A percentile compares a stretch with the other conserved stretches of the same genome.
Conservation (phyloP, 2,329 filamentous ascomycete species). For the Aspergillus ochraceoroseus region DNA sequence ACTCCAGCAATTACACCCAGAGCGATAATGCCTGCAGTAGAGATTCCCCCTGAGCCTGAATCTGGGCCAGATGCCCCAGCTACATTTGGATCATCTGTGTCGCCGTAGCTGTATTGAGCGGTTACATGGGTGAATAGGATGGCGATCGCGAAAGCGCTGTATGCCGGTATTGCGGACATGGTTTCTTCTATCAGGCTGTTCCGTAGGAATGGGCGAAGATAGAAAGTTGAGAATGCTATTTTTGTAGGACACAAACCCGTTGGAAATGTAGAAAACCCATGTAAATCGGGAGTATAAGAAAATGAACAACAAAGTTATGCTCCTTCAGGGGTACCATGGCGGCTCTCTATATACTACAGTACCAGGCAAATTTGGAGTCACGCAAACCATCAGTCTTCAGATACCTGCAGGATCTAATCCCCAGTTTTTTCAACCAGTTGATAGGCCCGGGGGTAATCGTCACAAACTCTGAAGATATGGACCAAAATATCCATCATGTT, state of each 20-base stretch:
- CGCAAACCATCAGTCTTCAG: constrained; percentile 9
- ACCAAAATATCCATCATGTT: not conserved
- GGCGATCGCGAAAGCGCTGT: constrained; percentile 2
- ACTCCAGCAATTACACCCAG: constrained; percentile 21
- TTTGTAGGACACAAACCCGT: too few species aligned
- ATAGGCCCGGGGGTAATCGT: constrained; percentile 8
- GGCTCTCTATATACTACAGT: constrained; percentile 7
- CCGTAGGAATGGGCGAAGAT: not conserved
- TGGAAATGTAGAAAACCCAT: not conserved
- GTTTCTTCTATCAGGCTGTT: constrained; percentile 2
- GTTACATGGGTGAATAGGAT: constrained; percentile 9
- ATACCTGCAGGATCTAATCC: constrained; percentile 8
- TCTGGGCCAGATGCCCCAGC: constrained; percentile 14
- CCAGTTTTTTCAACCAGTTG: not conserved
- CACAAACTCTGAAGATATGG: constrained; percentile 6
- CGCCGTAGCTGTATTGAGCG: constrained; percentile 13
- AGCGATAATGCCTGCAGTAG: constrained; percentile 20
- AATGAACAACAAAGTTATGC: not conserved
- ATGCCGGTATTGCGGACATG: constrained; percentile 8
- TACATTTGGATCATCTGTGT: constrained; percentile 15
- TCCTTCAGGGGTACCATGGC: not conserved
- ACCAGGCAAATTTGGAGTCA: not conserved
- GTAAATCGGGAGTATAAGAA: not conserved
- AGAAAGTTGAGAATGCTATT: not conserved
- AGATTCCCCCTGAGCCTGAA: constrained; percentile 11